phyloP scores from a whole-genome alignment of 352 stramenopile genomes.

The Phytophthora pluvialis region DNA sequence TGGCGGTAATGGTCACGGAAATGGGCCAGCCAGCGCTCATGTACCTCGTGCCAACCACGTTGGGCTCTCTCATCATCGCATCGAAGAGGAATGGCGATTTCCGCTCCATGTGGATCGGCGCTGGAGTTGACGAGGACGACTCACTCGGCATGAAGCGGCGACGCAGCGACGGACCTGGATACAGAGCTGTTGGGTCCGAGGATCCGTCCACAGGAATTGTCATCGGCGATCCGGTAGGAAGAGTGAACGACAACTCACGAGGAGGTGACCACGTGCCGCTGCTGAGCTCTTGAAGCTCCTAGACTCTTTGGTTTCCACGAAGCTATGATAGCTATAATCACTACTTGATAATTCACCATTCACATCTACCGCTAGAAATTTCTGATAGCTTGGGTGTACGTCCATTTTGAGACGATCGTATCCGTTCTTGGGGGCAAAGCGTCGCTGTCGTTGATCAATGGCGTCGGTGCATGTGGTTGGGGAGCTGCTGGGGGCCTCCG shows the following conservation, averaged over 20 bases:
- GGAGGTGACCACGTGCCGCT: slow-evolving; percentile 42
- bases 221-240: slow-evolving; percentile 23
- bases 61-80: slow-evolving; percentile 79
- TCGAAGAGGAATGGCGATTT: slow-evolving; percentile 82
- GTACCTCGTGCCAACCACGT: slow-evolving; percentile 95
- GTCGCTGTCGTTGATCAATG: slow-evolving; percentile 34
- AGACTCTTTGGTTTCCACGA: neutral
- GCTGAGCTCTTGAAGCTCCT: slow-evolving; percentile 35
- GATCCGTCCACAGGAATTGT: slow-evolving; percentile 21
- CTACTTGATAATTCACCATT: slow-evolving; percentile 17
- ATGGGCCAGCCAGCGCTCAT: slow-evolving; percentile 96
- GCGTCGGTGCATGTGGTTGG: slow-evolving; percentile 51
- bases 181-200: slow-evolving; percentile 28
- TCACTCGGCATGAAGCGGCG: slow-evolving; percentile 19
- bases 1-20: slow-evolving; percentile 92
- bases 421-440: slow-evolving; percentile 15
- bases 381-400: too few relatives aligned
- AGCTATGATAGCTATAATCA: neutral
- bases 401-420: neutral
- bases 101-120: slow-evolving; percentile 58
- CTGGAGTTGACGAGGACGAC: slow-evolving; percentile 31
- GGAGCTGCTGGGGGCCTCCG: slow-evolving; percentile 55
- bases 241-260: slow-evolving; percentile 30
- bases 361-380: neutral
- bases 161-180: slow-evolving; percentile 27